These are phyloP conservation scores for Metschnikowia kofuensis DNA, from an alignment of 805 yeast species.

Conservation along the genomic window DNA sequence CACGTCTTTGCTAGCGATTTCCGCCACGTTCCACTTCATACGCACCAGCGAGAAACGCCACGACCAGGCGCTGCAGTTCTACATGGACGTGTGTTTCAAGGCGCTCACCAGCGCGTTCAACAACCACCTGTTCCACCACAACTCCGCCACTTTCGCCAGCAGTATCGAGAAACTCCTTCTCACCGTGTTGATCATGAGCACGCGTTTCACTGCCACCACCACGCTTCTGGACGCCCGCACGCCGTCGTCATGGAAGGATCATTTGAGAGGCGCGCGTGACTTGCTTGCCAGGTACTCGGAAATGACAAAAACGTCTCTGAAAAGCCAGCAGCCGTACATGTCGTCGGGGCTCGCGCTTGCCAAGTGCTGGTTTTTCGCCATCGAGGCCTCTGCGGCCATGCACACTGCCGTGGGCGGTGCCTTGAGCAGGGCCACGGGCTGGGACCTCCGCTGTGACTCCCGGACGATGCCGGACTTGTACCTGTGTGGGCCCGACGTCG, in stretches of 20 bases:
- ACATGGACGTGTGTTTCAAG: constrained; percentile 21
- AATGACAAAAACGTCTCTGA: constrained; percentile 7
- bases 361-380: constrained; percentile 28
- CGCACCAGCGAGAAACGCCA: constrained; percentile 21
- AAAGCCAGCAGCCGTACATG: constrained; percentile 9
- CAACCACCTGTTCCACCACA: constrained; percentile 11
- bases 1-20: constrained; percentile 23
- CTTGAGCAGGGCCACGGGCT: constrained; percentile 1
- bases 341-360: constrained; percentile 25
- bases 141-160: constrained; percentile 12
- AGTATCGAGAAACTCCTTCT: constrained; percentile 25
- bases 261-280: constrained; percentile 26
- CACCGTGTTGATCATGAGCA: constrained; percentile 24
- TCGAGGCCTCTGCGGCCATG: constrained; percentile 22
- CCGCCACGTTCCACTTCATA: constrained; percentile 27
- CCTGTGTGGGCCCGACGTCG: constrained; percentile 2
- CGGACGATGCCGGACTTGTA: constrained; percentile 1
- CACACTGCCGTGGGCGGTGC: constrained; percentile 17
- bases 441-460: not conserved
- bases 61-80: constrained; percentile 20
- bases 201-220: constrained; percentile 24
- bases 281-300: constrained; percentile 20
- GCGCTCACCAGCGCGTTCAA: constrained; percentile 21
- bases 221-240: constrained; percentile 8
- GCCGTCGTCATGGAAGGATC: constrained; percentile 23